Evolutionary conservation across 75 land plant genomes (phyloP), one percentile per base, ranked within the genome.

Genomic region (Larix kaempferi): DNA sequence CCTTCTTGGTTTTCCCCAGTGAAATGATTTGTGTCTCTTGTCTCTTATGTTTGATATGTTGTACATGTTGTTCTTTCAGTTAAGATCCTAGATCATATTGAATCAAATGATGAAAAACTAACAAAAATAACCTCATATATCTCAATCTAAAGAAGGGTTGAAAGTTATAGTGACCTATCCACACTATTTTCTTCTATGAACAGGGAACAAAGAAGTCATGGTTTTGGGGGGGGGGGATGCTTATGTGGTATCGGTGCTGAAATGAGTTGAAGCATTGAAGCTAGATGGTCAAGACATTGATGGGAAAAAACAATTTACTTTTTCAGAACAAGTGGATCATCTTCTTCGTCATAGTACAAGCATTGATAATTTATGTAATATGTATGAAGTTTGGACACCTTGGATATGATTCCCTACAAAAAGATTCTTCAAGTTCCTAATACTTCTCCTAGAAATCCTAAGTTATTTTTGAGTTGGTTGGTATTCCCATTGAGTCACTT

Each of bases 361-460:
- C 77, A 83, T 95, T 54, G 99, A 98, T 79, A 98, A 98, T 74
- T 90, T 98, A 52, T 93, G 95, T 67, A 98, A 95, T 81, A 98
- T 98, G 99, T 98, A 98, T 81, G 99, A 98, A 82, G 99, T 98
- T 54, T 98, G 99, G 99, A 98, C 99, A 19, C 99, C 99, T 55
- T 98, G 99, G 99, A 95, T 98, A 74, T 98, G 85, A 93, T 73
- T n/a, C 56, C 74, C 37, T 22, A 65, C 5, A 35, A 65, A 5
- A 65, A 65, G 37, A 3, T 35, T 65, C 35, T 65, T 17, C 16
- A 7, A n/a, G 6, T 59, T 59, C 23, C 22, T n/a, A 59, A n/a
- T 21, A 1, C 22, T n/a, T 23, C 22, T 59, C 23, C 0, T 59
- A 16, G 41, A 35, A 65, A 6, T 19, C 19, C 35, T 35, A 15